These are phyloP conservation scores for Solanum sparsipilum DNA, from an alignment of 257 asterid species.

Conservation along the genomic window DNA sequence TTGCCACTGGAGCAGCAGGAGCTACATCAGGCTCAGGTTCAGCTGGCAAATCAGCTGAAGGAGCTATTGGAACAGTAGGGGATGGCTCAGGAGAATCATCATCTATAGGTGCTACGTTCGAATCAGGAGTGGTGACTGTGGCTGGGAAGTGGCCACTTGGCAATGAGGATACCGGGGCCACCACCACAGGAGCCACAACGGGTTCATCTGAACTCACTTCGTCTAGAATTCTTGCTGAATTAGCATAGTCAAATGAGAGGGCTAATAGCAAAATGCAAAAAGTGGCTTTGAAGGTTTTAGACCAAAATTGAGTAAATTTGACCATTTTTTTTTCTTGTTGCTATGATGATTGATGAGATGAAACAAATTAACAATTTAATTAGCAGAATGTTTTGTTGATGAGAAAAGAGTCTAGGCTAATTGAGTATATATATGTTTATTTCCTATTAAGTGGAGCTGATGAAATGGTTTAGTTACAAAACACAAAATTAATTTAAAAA, in stretches of 20 bases:
- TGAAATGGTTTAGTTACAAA: slow-evolving; percentile 18
- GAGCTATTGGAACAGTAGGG: neutral
- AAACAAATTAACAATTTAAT: neutral
- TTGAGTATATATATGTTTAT: slow-evolving; percentile 17
- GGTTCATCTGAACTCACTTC: slow-evolving; percentile 25
- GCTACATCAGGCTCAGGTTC: slow-evolving; percentile 6
- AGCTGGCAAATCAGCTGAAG: neutral
- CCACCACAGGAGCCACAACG: slow-evolving; percentile 18
- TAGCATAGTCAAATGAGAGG: slow-evolving; percentile 15
- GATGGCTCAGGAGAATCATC: neutral
- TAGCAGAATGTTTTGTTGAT: slow-evolving; percentile 8
- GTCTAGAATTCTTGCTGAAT: slow-evolving; percentile 36
- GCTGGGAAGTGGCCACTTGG: slow-evolving; percentile 37
- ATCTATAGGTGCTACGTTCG: neutral
- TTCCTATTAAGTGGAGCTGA: slow-evolving; percentile 33
- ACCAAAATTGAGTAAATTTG: slow-evolving; percentile 5
- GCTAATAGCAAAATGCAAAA: slow-evolving; percentile 34
- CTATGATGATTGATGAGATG: neutral
- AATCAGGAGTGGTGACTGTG: neutral
- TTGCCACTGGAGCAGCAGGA: slow-evolving; percentile 10
- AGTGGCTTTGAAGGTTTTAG: slow-evolving; percentile 6
- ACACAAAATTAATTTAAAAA: neutral
- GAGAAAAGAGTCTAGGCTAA: slow-evolving; percentile 7
- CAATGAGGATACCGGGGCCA: slow-evolving; percentile 11
- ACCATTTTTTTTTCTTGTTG: slow-evolving; percentile 34